phyloP scores from a whole-genome alignment of 495 filamentous ascomycete species.

The Hypoxylon subgilvum region DNA sequence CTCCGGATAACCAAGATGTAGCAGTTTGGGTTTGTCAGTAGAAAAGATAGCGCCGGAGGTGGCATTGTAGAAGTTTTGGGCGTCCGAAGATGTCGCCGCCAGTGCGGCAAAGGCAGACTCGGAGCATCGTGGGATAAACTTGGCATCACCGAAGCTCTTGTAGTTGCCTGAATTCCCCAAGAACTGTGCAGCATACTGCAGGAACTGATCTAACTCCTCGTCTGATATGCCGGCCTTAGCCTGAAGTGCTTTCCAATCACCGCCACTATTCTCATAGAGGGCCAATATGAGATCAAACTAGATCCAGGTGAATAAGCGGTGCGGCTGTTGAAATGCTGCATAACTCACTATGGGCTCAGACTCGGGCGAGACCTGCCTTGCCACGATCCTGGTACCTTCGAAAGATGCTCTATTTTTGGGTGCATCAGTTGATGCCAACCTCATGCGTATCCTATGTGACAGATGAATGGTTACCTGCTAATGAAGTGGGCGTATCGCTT shows the following conservation, averaged over 20 bases:
- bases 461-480: conserved; percentile 75
- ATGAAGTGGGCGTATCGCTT: conserved; percentile 93
- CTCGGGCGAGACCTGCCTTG: conserved; percentile 89
- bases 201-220: conserved; percentile 73
- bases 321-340: background rate
- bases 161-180: conserved; percentile 93
- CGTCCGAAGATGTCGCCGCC: conserved; percentile 65
- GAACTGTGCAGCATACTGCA: conserved; percentile 88
- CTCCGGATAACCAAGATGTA: conserved; percentile 87
- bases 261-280: conserved; percentile 72
- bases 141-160: conserved; percentile 93
- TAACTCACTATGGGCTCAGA: conserved; percentile 72
- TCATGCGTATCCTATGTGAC: background rate
- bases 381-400: conserved; percentile 80
- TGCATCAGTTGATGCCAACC: conserved; percentile 10
- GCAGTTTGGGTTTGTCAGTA: conserved; percentile 65
- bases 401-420: conserved; percentile 73
- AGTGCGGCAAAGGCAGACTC: conserved; percentile 71
- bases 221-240: conserved; percentile 71
- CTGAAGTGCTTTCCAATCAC: conserved; percentile 78
- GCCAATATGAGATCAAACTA: conserved; percentile 84
- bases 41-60: conserved; percentile 78
- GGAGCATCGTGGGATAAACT: conserved; percentile 84
- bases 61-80: conserved; percentile 69
- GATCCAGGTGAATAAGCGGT: conserved; percentile 14